A percentile compares a stretch with the other conserved stretches of the same genome.
These are phyloP conservation scores for Wallacemonas sp. DNA, from an alignment of 208 protist genomes.

Conservation along the genomic window DNA sequence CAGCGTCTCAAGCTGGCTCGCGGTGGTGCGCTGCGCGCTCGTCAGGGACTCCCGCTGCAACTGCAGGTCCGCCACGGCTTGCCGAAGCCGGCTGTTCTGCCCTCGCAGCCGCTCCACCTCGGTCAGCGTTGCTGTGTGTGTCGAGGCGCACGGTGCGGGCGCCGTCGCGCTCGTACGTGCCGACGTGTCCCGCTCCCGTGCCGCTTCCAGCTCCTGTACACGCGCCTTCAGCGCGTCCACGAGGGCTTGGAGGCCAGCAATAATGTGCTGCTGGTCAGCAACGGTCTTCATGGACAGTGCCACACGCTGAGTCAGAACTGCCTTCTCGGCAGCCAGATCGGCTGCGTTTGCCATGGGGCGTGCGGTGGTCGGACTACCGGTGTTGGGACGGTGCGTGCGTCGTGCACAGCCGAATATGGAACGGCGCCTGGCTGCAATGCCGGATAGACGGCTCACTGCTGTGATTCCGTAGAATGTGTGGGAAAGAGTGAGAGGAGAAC, in stretches of 20 bases:
- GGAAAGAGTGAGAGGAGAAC: too few species aligned
- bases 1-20: background rate
- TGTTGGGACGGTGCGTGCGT: background rate
- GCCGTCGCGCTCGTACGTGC: too few species aligned
- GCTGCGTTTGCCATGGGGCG: too few species aligned
- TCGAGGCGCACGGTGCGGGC: background rate
- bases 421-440: too few species aligned
- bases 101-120: background rate
- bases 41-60: background rate
- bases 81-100: background rate
- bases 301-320: background rate
- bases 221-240: conserved; percentile 41
- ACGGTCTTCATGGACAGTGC: conserved; percentile 59
- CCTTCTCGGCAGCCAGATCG: background rate
- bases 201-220: conserved; percentile 25
- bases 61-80: background rate
- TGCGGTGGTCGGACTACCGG: too few species aligned
- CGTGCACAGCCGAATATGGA: background rate
- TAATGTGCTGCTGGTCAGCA: conserved; percentile 69
- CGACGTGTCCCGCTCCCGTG: background rate
- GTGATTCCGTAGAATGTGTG: too few species aligned
- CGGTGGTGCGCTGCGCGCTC: background rate
- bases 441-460: too few species aligned
- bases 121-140: background rate
- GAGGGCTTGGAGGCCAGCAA: conserved; percentile 57